Evolutionary conservation across 768 basidiomycete species (phyloP), one percentile per base, ranked within the genome.

Genomic region (Xerocomellus chrysenteron): DNA sequence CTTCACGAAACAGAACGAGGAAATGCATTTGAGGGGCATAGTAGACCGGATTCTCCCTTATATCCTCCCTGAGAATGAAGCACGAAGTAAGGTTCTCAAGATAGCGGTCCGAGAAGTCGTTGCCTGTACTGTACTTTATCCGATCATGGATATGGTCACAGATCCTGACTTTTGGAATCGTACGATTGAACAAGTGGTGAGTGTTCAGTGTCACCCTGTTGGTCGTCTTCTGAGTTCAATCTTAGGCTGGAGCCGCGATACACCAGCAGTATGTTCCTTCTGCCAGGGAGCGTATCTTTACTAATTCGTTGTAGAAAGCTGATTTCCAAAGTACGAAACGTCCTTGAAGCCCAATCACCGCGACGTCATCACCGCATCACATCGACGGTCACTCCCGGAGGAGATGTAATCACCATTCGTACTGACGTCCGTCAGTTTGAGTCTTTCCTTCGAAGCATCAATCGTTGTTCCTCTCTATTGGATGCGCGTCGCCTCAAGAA

Each of bases 141-240:
- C 96, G 13, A 72, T 96, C 52, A 86, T 96, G 79, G 92, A 98
- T 47, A 92, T 96, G 87, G 68, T 98, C 36, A 81, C 90, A 30
- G 97, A 99, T 70, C 92, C 94, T 5, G 97, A 99, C 71, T 97
- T 97, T 61, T 98, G 94, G 94, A 99, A 99, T 74, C 80, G 85
- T 55, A 82, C 84, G 37, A 90, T 98, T 48, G 95, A 98, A 71
- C 87, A 94, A 74, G 84, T 92, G 75, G 95, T 94, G 69, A 74
- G 92, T 77, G 47, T 43, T n/a, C 14, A 11, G 26, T 36, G 44
- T 44, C 28, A 2, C 10, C 54, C 65, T 24, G 60, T 53, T 32
- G 26, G 13, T 39, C 32, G 30, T 41, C 16, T 35, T 47, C 59
- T 64, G 21, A 65, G 26, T 58, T 54, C 30, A 13, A 46, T 44